phyloP scores from a whole-genome alignment of 345 rosid genomes.

The Turritis glabra region DNA sequence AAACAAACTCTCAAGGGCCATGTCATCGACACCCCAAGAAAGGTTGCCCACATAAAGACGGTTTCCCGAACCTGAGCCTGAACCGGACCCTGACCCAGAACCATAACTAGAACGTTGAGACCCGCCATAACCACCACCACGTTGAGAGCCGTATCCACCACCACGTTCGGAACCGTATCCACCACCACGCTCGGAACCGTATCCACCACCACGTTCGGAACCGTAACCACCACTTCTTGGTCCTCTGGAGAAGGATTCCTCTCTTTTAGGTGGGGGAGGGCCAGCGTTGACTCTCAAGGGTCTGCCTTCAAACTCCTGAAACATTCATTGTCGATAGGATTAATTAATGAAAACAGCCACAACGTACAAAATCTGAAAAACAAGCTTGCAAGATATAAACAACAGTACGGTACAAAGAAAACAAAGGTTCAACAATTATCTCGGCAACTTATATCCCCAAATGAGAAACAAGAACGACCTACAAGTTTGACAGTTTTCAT shows the following conservation, averaged over 20 bases:
- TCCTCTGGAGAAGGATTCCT: constrained; percentile 50
- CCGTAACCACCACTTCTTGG: constrained; percentile 40
- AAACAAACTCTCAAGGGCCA: constrained; percentile 76
- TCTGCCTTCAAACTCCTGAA: constrained; percentile 90
- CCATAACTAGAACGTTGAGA: constrained; percentile 37
- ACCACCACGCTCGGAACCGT: constrained; percentile 33
- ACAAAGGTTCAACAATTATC: neutral
- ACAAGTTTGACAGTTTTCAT: neutral
- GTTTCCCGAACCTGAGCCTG: constrained; percentile 46
- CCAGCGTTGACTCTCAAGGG: constrained; percentile 83
- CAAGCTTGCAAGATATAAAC: neutral
- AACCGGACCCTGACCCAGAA: constrained; percentile 39
- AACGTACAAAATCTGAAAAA: neutral
- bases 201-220: constrained; percentile 13
- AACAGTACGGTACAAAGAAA: neutral
- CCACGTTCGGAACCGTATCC: constrained; percentile 24
- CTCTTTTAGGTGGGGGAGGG: constrained; percentile 77
- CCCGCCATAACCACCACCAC: constrained; percentile 22
- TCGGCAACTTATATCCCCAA: neutral
- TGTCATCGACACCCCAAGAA: constrained; percentile 91
- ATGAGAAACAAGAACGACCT: neutral
- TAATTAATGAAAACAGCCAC: constrained; percentile 9
- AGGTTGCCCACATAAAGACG: constrained; percentile 89
- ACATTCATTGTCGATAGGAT: constrained; percentile 5
- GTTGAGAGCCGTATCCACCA: constrained; percentile 24